Evolutionary conservation across 2,329 filamentous ascomycete genomes (phyloP), one percentile per base, ranked within the genome.

Genomic region (Ceratocystis harringtonii): DNA sequence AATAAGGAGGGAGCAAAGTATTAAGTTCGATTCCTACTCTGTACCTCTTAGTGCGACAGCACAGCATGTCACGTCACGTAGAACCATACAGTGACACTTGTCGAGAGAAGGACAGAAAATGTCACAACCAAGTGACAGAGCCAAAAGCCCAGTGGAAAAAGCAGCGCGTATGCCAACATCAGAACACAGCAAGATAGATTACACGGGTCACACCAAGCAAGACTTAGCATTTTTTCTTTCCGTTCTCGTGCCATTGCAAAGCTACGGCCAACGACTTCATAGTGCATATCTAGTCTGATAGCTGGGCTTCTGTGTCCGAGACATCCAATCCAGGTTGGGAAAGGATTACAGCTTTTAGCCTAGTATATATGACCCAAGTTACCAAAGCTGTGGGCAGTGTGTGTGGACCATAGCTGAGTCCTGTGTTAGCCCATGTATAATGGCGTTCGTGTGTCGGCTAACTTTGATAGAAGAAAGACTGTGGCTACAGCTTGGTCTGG

Each of bases 391-490:
- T 52, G 6, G 48, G 45, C 22, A 50, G n/a, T 19, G 17, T 3
- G 45, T 50, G 36, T 12, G 36, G 36, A 3, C 36, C 36, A 15
- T 41, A 41, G 36, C 36, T 41, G 36, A 41, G 36, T 41, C 36
- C 10, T 41, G 36, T 41, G 36, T 41, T 41, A 41, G 36, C 12
- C 3, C 36, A n/a, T 30, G 36, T 8, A 19, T 12, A 32, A 58
- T 58, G 55, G 55, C 55, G 19, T 7, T n/a, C 15, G 15, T 3
- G 15, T n/a, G 55, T 58, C 25, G 55, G 28, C 55, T 58, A 58
- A 58, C 55, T 58, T 58, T 58, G 55, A 58, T 58, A 36, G 17
- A 36, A 58, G 28, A 58, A 58, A 58, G 55, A 58, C 55, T 36
- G n/a, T 58, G 15, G 5, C 3, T 36, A 58, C 55, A 58, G 55